Percentiles rank a stretch among this genome's conserved stretches.
phyloP scores from a whole-genome alignment of 106 monocot species.

The Dioscorea dumetorum region DNA sequence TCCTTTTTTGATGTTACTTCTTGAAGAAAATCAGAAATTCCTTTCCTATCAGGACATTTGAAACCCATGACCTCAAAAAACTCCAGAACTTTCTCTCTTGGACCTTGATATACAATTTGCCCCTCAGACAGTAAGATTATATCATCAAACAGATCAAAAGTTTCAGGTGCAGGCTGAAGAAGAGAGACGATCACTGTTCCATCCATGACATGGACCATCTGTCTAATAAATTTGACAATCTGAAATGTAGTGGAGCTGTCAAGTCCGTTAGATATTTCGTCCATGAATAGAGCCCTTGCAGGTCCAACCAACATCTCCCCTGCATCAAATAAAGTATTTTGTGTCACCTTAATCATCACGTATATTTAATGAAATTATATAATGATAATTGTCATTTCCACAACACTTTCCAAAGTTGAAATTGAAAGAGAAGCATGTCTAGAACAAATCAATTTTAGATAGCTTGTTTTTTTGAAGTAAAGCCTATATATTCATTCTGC shows the following conservation, averaged over 20 bases:
- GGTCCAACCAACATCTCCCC: constrained; percentile 93
- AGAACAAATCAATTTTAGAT: too few relatives aligned
- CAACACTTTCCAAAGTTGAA: too few relatives aligned
- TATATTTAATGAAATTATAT: too few relatives aligned
- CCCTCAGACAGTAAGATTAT: constrained; percentile 79
- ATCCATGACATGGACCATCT: constrained; percentile 79
- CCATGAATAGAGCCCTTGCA: constrained; percentile 86
- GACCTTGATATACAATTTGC: constrained; percentile 73
- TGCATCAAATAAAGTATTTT: constrained; percentile 10
- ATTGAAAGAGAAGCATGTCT: too few relatives aligned
- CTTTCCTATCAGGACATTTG: constrained; percentile 84
- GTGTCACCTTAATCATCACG: too few relatives aligned
- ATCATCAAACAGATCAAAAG: constrained; percentile 86
- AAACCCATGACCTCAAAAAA: constrained; percentile 80
- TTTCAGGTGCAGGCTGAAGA: constrained; percentile 90
- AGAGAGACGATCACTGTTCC: constrained; percentile 78
- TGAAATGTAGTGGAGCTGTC: constrained; percentile 91
- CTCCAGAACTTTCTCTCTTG: constrained; percentile 55
- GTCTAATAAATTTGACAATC: constrained; percentile 70
- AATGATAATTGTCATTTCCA: too few relatives aligned
- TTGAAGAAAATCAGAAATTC: constrained; percentile 83
- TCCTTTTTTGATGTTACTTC: constrained; percentile 90
- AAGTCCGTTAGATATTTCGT: constrained; percentile 96
- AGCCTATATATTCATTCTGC: too few relatives aligned
- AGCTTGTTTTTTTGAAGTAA: too few relatives aligned